Evolutionary conservation across 495 filamentous ascomycete genomes (phyloP).

Genomic region (Aspergillus haitiensis): DNA sequence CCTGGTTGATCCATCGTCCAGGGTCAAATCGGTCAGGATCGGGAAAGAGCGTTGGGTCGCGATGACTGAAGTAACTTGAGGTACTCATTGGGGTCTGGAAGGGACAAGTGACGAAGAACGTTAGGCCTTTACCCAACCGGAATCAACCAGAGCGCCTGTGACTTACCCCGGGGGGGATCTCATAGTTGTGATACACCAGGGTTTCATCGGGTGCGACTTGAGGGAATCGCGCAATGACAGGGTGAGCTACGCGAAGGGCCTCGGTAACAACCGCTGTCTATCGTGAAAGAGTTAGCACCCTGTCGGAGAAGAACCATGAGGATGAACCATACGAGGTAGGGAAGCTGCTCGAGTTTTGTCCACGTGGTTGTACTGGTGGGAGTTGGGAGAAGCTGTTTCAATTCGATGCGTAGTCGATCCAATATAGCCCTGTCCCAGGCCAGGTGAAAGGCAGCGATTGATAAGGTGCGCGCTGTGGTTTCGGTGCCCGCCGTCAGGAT

Average conservation of each 20-base stretch:
- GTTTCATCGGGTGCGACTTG: constrained; percentile 42
- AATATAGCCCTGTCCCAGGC: constrained; percentile 16
- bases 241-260: constrained; percentile 45
- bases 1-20: constrained; percentile 47
- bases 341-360: constrained; percentile 49
- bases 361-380: constrained; percentile 30
- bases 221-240: constrained; percentile 39
- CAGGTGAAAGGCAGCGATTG: constrained; percentile 25
- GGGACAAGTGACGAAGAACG: not conserved
- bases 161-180: constrained; percentile 37
- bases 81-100: constrained; percentile 42
- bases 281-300: constrained; percentile 20
- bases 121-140: constrained; percentile 11
- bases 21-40: constrained; percentile 47
- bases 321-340: constrained; percentile 42
- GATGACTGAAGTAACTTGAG: constrained; percentile 48
- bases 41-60: constrained; percentile 47
- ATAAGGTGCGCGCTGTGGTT: constrained; percentile 34
- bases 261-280: constrained; percentile 50
- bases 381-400: constrained; percentile 30
- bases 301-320: not conserved
- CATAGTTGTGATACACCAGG: constrained; percentile 41
- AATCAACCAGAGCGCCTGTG: constrained; percentile 10
- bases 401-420: constrained; percentile 28
- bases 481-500: constrained; percentile 44